Percentiles rank a stretch among this genome's conserved stretches.
phyloP scores from a whole-genome alignment of 805 yeast species.

The Metschnikowia baotianmanensis region DNA sequence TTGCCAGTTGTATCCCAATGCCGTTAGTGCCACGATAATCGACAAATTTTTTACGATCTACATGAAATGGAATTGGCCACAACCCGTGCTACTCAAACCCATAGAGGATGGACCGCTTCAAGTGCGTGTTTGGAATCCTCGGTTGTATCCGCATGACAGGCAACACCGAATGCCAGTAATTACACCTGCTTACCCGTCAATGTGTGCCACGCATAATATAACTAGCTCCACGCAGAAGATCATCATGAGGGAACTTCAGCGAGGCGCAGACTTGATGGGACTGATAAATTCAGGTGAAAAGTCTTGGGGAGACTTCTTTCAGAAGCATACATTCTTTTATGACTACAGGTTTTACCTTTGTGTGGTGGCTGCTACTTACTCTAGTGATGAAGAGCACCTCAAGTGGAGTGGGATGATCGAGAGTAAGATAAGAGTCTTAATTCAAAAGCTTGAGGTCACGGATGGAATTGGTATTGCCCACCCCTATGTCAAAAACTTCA shows the following conservation, averaged over 20 bases:
- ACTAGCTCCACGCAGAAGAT: slow-evolving; percentile 83
- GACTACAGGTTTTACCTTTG: slow-evolving; percentile 85
- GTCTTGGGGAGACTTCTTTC: slow-evolving; percentile 73
- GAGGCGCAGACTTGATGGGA: slow-evolving; percentile 71
- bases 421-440: slow-evolving; percentile 76
- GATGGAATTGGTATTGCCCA: slow-evolving; percentile 82
- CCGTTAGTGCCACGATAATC: slow-evolving; percentile 89
- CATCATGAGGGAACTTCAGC: slow-evolving; percentile 70
- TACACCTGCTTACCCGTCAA: slow-evolving; percentile 97
- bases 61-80: slow-evolving; percentile 97
- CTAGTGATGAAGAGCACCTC: slow-evolving; percentile 74
- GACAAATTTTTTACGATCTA: slow-evolving; percentile 84
- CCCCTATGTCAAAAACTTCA: slow-evolving; percentile 79
- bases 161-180: slow-evolving; percentile 96
- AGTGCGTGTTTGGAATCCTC: slow-evolving; percentile 96
- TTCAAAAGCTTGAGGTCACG: slow-evolving; percentile 75
- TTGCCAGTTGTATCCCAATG: slow-evolving; percentile 94
- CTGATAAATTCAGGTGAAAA: slow-evolving; percentile 63
- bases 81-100: slow-evolving; percentile 87
- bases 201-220: slow-evolving; percentile 98
- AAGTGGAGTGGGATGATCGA: slow-evolving; percentile 95
- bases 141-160: slow-evolving; percentile 83
- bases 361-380: slow-evolving; percentile 72
- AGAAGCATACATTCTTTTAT: slow-evolving; percentile 77
- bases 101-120: slow-evolving; percentile 97